Base-by-base conservation (phyloP, 768 basidiomycete species). In the Exidia glandulosa region DNA sequence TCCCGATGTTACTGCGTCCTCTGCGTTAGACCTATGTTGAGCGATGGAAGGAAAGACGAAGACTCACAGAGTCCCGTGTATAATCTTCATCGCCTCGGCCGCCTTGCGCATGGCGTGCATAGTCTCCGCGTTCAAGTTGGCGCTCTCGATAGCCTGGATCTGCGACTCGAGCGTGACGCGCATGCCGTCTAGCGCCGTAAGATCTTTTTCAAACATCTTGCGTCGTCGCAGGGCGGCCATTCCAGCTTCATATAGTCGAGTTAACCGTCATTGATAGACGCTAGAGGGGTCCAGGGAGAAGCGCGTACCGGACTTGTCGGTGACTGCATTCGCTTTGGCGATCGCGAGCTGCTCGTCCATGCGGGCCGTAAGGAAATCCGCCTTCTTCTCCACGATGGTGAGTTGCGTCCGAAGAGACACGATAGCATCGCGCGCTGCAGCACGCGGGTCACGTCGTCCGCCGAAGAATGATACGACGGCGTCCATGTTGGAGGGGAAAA, bases 21-120 rank as follows among this genome's bases (percentile, higher is more conserved):
- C n/a, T n/a, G n/a, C n/a, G n/a, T n/a, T n/a, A n/a, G n/a, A n/a
- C n/a, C n/a, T n/a, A n/a, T n/a, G n/a, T n/a, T n/a, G n/a, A n/a
- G n/a, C n/a, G n/a, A n/a, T n/a, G n/a, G n/a, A n/a, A n/a, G n/a
- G n/a, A n/a, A n/a, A n/a, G n/a, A n/a, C n/a, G n/a, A n/a, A n/a
- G n/a, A n/a, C n/a, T n/a, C n/a, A n/a, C n/a, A n/a, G n/a, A n/a
- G n/a, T n/a, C 57, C 74, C 74, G 66, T 78, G 77, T 56, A 78
- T 77, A 14, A 70, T 69, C 66, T 75, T 75, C 65, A 78, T 71
- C 2, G 77, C 77, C 50, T 75, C 73, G 12, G 75, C 73, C 62
- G 77, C 78, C 60, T 73, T 69, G 73, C 76, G 77, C 77, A 79
- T 79, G 10, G 77, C 78, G 36, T 74, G 67, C 74, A 79, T 74